These are phyloP conservation scores for Penicillium pancosmium DNA, from an alignment of 495 filamentous ascomycete species.

Conservation along the genomic window DNA sequence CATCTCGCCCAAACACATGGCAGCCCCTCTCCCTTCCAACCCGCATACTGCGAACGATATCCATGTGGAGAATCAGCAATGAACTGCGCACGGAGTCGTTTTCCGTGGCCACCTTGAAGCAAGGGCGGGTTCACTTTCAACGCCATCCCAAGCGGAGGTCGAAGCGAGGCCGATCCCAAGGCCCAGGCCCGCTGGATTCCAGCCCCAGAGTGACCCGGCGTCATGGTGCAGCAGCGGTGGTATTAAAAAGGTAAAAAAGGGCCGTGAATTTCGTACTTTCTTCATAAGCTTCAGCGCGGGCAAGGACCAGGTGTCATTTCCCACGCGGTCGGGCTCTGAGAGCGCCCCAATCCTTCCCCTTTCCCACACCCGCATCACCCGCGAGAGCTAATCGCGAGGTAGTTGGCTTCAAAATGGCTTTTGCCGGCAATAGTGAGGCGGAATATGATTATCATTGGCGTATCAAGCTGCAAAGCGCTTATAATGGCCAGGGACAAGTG, in stretches of 20 bases:
- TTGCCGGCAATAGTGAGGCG: neutral
- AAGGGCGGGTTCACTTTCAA: conserved; percentile 16
- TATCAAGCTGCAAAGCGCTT: conserved; percentile 14
- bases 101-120: conserved; percentile 5
- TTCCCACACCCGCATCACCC: conserved; percentile 20
- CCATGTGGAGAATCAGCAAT: conserved; percentile 3
- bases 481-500: neutral
- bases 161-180: conserved; percentile 25
- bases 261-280: conserved; percentile 1
- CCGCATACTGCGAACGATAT: neutral
- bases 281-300: conserved; percentile 2
- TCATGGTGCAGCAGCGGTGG: conserved; percentile 6
- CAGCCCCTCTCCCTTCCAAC: neutral
- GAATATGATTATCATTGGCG: conserved; percentile 5
- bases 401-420: neutral
- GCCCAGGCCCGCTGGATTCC: conserved; percentile 10
- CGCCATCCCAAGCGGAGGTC: neutral
- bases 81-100: neutral
- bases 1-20: neutral
- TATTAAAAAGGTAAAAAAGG: conserved; percentile 5
- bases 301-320: conserved; percentile 29
- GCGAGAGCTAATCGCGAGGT: conserved; percentile 14
- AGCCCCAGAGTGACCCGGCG: neutral
- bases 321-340: conserved; percentile 25
- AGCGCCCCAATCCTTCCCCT: conserved; percentile 3